Evolutionary conservation across 306 rosid genomes (phyloP).

Genomic region (Vigna radiata): DNA sequence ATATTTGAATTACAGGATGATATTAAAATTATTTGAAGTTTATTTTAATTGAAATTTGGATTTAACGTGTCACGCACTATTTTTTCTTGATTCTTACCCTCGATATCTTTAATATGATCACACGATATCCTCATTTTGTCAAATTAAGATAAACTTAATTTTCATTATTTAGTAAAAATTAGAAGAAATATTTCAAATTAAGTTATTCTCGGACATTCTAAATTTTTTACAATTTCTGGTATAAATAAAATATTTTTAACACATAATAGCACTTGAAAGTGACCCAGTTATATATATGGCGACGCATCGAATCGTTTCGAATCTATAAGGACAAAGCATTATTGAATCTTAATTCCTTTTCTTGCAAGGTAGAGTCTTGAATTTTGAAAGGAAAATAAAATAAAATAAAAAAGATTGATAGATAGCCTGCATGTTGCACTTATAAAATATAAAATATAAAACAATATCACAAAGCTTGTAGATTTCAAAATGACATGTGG

Average conservation of each 20-base stretch:
- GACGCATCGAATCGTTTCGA: slow-evolving; percentile 26
- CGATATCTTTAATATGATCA: no score
- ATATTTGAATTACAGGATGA: no score
- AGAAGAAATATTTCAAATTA: no score
- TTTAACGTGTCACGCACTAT: no score
- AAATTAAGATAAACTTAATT: no score
- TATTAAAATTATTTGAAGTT: no score
- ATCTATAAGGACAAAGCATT: slow-evolving; percentile 24
- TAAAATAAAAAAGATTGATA: background rate
- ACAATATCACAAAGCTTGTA: background rate
- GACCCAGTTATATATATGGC: slow-evolving; percentile 30
- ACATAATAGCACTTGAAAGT: slow-evolving; percentile 19
- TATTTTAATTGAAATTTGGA: no score
- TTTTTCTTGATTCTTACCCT: no score
- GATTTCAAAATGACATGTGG: slow-evolving; percentile 26
- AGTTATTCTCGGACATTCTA: no score
- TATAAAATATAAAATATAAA: slow-evolving; percentile 14
- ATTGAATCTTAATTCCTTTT: slow-evolving; percentile 43
- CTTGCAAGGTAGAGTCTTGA: slow-evolving; percentile 47
- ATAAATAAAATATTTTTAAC: background rate
- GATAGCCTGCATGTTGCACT: background rate
- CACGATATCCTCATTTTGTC: no score
- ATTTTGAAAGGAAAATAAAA: background rate
- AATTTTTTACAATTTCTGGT: no score
- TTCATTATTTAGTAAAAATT: no score